Evolutionary conservation across 2,329 filamentous ascomycete species (phyloP), one percentile per base, ranked within the genome.

Genomic region (Penicillium sp.): DNA sequence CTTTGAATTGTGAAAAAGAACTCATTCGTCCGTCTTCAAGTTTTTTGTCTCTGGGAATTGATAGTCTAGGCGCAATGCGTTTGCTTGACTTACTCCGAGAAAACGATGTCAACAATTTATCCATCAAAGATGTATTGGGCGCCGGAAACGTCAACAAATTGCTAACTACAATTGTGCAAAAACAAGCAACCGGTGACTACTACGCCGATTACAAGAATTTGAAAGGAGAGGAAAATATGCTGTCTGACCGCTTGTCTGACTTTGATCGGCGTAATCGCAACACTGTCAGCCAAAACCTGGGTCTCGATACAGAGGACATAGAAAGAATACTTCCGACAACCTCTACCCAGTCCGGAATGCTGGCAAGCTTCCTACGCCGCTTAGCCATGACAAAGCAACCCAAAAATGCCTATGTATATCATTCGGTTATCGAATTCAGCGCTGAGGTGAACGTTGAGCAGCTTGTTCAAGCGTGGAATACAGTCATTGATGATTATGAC

Each of bases 61-160:
- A 73, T 48, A 72, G 70, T 63, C 63, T 73, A 2, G 61, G 66
- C 4, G 69, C 69, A 5, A 71, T 73, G 67, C 61, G 63, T 1
- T 55, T 72, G 2, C 58, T 71, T n/a, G 69, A 68, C 14, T 62
- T 62, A n/a, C 55, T 71, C 9, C 62, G 68, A 30, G 64, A 65
- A 14, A 55, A 61, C 30, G 62, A 62, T 28, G 47, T 71, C 46
- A 28, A 61, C 58, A 54, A 62, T 3, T 43, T 64, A 28, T 62
- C 63, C 14, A 65, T 69, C 11, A 60, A 63, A 3, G 67, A 69
- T 53, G 62, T 74, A 4, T 61, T 73, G 23, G 62, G 62, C 35
- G 60, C 66, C 2, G 61, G 63, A 40, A 69, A 68, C 9, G n/a
- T n/a, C n/a, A n/a, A n/a, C n/a, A n/a, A n/a, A n/a, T n/a, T n/a